A percentile compares a stretch with the other conserved stretches of the same genome.
Conservation (phyloP, 1,284 basidiomycete genomes). For the Pseudozyma sp. region DNA sequence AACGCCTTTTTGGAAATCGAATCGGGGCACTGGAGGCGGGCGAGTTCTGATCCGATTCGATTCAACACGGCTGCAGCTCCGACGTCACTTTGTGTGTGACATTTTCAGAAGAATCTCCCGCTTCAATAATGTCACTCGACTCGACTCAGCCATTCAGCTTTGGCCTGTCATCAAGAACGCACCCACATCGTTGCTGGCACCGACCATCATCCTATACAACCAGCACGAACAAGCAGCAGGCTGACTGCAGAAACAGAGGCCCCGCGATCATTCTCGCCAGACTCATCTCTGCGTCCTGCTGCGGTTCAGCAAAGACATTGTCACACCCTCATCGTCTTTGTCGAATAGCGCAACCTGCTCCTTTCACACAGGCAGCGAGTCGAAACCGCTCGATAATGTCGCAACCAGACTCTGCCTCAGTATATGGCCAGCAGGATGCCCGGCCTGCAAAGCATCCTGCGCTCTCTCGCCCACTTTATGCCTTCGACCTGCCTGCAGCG, state of each 20-base stretch:
- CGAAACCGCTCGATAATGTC: constrained; percentile 17
- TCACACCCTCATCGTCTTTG: neutral
- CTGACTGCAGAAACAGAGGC: no score
- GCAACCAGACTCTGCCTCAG: neutral
- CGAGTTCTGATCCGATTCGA: neutral
- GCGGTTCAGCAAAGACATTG: neutral
- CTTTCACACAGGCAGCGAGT: neutral
- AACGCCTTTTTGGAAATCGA: constrained; percentile 1
- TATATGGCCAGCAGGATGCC: neutral
- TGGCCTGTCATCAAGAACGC: neutral
- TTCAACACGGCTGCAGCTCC: constrained; percentile 3
- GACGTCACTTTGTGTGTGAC: constrained; percentile 11
- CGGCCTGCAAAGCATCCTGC: constrained; percentile 30
- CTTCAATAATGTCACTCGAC: neutral
- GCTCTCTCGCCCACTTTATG: constrained; percentile 54
- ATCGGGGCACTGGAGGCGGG: constrained; percentile 5
- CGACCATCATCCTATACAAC: no score
- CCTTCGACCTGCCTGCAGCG: constrained; percentile 47
- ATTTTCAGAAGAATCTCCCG: constrained; percentile 6
- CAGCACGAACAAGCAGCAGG: no score
- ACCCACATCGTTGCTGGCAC: no score
- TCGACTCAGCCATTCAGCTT: constrained; percentile 9
- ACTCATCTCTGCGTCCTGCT: neutral
- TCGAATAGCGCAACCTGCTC: neutral
- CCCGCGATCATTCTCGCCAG: constrained; percentile 8